Evolutionary conservation across 306 rosid species (phyloP).

Genomic region (Aeschynomene evenia): DNA sequence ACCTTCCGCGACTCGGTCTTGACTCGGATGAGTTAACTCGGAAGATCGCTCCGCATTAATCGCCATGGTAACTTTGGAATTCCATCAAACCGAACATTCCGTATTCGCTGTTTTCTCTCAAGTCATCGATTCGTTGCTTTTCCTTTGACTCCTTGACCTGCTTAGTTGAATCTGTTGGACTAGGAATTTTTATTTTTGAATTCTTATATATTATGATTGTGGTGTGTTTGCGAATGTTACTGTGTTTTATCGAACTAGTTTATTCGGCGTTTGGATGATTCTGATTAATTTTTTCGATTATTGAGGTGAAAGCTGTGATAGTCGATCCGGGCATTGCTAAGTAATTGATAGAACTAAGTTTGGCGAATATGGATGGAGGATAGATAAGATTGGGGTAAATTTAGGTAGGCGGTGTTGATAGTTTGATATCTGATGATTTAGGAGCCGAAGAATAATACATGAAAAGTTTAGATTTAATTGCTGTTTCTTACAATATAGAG

Average conservation of each 20-base stretch:
- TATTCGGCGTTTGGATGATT: neutral
- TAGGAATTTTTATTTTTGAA: conserved; percentile 2
- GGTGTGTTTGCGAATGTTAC: neutral
- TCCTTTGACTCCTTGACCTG: conserved; percentile 44
- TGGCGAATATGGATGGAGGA: conserved; percentile 9
- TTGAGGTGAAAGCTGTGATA: neutral
- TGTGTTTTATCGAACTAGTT: conserved; percentile 17
- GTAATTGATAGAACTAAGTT: conserved; percentile 16
- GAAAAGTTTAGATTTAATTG: neutral
- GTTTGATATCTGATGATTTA: conserved; percentile 22
- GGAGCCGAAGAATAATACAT: neutral
- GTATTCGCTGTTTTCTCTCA: neutral
- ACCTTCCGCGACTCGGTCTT: conserved; percentile 40
- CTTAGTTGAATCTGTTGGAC: conserved; percentile 55
- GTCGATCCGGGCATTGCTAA: conserved; percentile 31
- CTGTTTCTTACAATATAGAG: neutral
- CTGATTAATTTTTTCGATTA: conserved; percentile 1
- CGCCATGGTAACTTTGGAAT: conserved; percentile 70
- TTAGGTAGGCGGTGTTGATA: neutral
- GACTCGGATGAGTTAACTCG: conserved; percentile 83
- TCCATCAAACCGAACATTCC: neutral
- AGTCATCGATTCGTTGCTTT: conserved; percentile 34
- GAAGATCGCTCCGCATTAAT: conserved; percentile 62
- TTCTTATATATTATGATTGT: neutral
- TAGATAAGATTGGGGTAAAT: conserved; percentile 25